Percentiles rank a stretch among this genome's conserved stretches.
phyloP scores from a whole-genome alignment of 345 rosid species.

The Brassica cretica region DNA sequence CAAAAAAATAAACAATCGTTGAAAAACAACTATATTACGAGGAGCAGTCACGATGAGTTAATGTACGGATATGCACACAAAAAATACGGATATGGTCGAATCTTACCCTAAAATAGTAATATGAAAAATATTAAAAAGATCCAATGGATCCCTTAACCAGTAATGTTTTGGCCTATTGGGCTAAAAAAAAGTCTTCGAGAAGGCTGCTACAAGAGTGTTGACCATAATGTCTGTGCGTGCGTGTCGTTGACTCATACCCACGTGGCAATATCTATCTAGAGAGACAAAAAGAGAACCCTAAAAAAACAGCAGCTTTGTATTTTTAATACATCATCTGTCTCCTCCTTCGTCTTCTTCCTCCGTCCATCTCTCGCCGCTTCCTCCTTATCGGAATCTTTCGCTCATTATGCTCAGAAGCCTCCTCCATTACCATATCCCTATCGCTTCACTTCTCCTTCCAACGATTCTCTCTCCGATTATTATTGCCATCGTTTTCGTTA shows the following conservation, averaged over 20 bases:
- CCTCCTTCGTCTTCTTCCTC: not conserved
- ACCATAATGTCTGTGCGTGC: not conserved
- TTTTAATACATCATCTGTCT: not conserved
- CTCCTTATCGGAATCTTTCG: slow-evolving; percentile 30
- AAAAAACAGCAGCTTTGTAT: slow-evolving; percentile 1
- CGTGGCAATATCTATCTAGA: slow-evolving; percentile 30
- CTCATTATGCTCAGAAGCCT: slow-evolving; percentile 22
- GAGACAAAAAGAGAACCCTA: not conserved
- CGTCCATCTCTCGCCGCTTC: slow-evolving; percentile 24
- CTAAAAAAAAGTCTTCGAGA: not conserved
- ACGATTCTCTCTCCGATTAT: not conserved
- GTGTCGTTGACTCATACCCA: slow-evolving; percentile 4
- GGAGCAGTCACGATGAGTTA: slow-evolving; percentile 26
- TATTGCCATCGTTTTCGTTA: not conserved
- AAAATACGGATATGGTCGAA: not conserved
- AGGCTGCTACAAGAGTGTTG: slow-evolving; percentile 6
- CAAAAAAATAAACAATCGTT: not conserved
- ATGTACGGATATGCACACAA: not conserved
- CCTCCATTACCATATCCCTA: slow-evolving; percentile 4
- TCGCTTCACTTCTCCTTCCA: slow-evolving; percentile 2
- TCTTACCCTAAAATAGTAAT: not conserved
- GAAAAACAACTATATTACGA: not conserved
- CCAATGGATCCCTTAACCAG: not conserved
- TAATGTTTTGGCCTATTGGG: not conserved
- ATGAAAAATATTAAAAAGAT: not conserved